Evolutionary conservation across 2,329 filamentous ascomycete species (phyloP), one percentile per base, ranked within the genome.

Genomic region (Penicillium sp.): DNA sequence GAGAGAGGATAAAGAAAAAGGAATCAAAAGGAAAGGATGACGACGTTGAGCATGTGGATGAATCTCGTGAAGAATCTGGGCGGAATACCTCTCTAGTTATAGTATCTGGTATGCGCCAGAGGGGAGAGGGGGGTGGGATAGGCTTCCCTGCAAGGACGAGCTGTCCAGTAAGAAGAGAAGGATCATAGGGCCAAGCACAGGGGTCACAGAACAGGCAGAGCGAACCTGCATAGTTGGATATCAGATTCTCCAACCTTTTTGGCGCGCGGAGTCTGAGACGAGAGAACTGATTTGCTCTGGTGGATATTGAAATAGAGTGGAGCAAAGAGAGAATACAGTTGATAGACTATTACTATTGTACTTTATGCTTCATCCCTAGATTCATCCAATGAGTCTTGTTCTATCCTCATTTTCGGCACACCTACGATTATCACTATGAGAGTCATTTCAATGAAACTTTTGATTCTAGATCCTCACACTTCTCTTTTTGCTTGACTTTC

Each of bases 41-140:
- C 59, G 60, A 62, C 50, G 60, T 57, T 61, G 64, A 48, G 67
- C 67, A 69, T 70, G 67, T 60, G 66, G 60, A 66, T 65, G 64
- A 62, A 55, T 62, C 66, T 59, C 67, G 66, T 69, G 67, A 69
- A 69, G 63, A 68, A 68, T 68, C 61, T 51, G 43, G 59, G 60
- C 4, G 62, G 62, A 64, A 64, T 64, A 50, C 55, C 48, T 47
- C 32, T 54, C 29, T 64, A 68, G 65, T 65, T 68, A 66, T 66
- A 68, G 55, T 49, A 53, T 58, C 53, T 52, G 61, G 62, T 60
- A 65, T 65, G 62, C 57, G 58, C 57, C 58, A 59, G 44, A 57
- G 42, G 50, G 54, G 42, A 35, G 19, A 38, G 48, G 55, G 55
- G 57, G 49, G 56, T 52, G 58, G 47, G 27, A 13, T 19, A 44